Conservation (phyloP, 208 protist species). For the Trypanosoma theileri region DNA sequence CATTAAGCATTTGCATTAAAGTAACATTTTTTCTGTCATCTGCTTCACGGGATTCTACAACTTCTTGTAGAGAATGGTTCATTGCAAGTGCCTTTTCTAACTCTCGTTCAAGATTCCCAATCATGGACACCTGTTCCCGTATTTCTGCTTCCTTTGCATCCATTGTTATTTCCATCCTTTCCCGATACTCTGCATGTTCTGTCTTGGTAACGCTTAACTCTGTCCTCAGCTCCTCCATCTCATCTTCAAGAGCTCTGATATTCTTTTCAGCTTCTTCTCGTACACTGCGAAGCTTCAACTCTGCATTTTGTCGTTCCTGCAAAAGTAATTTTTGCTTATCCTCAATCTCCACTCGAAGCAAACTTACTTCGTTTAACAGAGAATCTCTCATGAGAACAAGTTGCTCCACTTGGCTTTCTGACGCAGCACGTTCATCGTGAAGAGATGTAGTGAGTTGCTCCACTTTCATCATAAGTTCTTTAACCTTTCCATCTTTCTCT, state of each 20-base stretch:
- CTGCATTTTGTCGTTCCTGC: slow-evolving; percentile 33
- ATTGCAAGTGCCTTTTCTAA: slow-evolving; percentile 71
- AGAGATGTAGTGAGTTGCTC: slow-evolving; percentile 37
- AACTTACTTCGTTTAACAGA: slow-evolving; percentile 64
- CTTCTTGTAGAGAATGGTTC: slow-evolving; percentile 71
- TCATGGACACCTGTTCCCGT: slow-evolving; percentile 41
- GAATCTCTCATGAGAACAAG: slow-evolving; percentile 52
- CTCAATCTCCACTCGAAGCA: slow-evolving; percentile 50
- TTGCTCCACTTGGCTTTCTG: slow-evolving; percentile 59
- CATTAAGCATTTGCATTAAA: slow-evolving; percentile 84
- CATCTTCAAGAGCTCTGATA: slow-evolving; percentile 33
- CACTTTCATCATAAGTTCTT: slow-evolving; percentile 53
- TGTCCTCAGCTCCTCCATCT: slow-evolving; percentile 38
- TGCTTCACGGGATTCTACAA: slow-evolving; percentile 63
- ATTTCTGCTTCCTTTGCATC: slow-evolving; percentile 53
- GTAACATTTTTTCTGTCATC: slow-evolving; percentile 83
- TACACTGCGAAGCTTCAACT: slow-evolving; percentile 32
- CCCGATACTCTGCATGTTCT: slow-evolving; percentile 44
- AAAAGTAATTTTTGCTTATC: slow-evolving; percentile 38
- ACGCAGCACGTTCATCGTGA: slow-evolving; percentile 34
- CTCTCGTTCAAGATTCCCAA: slow-evolving; percentile 59
- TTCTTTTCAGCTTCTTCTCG: slow-evolving; percentile 38
- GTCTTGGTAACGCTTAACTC: slow-evolving; percentile 34
- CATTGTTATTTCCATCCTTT: slow-evolving; percentile 35
- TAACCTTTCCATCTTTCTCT: slow-evolving; percentile 68